These are phyloP conservation scores for Coemansia sp. DNA, from an alignment of 192 early-diverging fungal genomes.

Conservation along the genomic window DNA sequence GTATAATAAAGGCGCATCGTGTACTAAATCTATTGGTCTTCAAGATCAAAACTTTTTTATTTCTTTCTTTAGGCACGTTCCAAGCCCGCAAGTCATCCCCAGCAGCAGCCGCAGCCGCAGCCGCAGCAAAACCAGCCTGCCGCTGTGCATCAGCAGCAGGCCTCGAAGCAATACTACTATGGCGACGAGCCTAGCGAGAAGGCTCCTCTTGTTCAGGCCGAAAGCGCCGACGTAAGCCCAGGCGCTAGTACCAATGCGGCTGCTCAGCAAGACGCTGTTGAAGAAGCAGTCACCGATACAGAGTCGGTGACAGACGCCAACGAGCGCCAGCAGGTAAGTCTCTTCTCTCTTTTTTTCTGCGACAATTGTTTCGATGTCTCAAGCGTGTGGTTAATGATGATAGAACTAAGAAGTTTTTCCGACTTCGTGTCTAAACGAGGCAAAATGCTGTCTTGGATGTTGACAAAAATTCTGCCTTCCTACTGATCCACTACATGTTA, in stretches of 20 bases:
- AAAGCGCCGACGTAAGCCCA: background rate
- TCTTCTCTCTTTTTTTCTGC: background rate
- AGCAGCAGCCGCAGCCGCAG: conserved; percentile 1
- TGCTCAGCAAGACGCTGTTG: conserved; percentile 9
- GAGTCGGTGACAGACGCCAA: conserved; percentile 10
- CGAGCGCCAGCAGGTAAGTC: conserved; percentile 12
- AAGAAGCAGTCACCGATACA: conserved; percentile 15
- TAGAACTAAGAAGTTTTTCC: conserved; percentile 25
- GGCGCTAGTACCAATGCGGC: background rate
- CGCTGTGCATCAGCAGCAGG: conserved; percentile 13
- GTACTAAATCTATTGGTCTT: conserved; percentile 1
- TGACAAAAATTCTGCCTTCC: conserved; percentile 55
- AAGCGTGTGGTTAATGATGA: conserved; percentile 19
- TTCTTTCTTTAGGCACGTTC: conserved; percentile 8
- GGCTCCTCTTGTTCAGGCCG: conserved; percentile 4
- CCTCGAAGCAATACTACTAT: background rate
- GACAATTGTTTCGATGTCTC: background rate
- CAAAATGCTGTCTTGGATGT: conserved; percentile 21
- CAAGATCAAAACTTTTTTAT: no score
- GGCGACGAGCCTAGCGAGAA: background rate
- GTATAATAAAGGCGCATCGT: no score
- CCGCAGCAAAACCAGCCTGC: conserved; percentile 1
- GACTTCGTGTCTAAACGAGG: conserved; percentile 27
- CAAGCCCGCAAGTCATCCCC: conserved; percentile 20
- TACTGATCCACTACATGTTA: conserved; percentile 31